Percentiles rank a stretch among this genome's conserved stretches.
Evolutionary conservation across 2,329 filamentous ascomycete species (phyloP).

Genomic region (Sporothrix protearum): DNA sequence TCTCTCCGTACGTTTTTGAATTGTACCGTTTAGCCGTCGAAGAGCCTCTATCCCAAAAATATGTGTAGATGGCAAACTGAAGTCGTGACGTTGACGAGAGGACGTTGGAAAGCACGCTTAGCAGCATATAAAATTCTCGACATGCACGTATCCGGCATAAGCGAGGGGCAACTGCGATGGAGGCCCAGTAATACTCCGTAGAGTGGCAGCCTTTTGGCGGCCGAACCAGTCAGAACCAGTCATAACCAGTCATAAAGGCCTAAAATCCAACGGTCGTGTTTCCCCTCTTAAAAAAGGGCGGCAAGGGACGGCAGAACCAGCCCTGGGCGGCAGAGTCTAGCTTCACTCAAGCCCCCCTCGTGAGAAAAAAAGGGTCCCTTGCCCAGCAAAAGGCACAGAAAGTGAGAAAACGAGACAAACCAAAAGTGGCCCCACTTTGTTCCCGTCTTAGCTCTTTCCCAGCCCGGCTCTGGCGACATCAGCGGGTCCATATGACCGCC

Average conservation of each 20-base stretch:
- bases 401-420: not conserved
- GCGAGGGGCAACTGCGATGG: not conserved
- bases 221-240: not conserved
- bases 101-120: not conserved
- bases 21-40: not conserved
- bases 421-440: conserved; percentile 16
- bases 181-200: not conserved
- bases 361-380: not conserved
- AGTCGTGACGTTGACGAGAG: not conserved
- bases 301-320: not conserved
- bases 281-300: not conserved
- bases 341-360: not conserved
- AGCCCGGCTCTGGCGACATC: conserved; percentile 16
- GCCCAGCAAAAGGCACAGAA: not conserved
- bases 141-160: not conserved
- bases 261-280: not conserved
- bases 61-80: not conserved
- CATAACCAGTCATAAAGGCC: not conserved
- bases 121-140: conserved; percentile 16
- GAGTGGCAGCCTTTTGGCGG: not conserved
- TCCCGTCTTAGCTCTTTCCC: conserved; percentile 19
- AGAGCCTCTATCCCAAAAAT: not conserved
- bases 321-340: not conserved
- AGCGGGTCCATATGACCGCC: conserved; percentile 15
- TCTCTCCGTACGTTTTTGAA: too few relatives aligned